Evolutionary conservation across 1,139 yeast species (phyloP).

Genomic region (Yamadazyma blattariae): DNA sequence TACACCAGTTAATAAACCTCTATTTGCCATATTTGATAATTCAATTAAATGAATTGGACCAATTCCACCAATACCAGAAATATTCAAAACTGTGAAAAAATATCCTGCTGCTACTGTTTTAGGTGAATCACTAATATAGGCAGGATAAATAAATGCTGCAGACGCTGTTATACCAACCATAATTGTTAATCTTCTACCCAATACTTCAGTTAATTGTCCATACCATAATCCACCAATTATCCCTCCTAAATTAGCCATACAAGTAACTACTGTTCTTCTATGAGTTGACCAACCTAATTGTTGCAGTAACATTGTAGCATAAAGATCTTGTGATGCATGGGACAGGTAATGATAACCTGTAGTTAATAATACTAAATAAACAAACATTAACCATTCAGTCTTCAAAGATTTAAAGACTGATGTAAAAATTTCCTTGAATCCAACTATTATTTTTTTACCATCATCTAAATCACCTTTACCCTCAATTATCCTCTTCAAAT

Average conservation of each 20-base stretch:
- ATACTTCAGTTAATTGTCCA: conserved; percentile 34
- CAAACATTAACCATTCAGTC: conserved; percentile 37
- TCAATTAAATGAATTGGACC: conserved; percentile 77
- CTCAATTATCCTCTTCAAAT: too few relatives aligned
- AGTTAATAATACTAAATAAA: conserved; percentile 37
- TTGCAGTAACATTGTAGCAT: conserved; percentile 31
- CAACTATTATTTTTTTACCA: neutral
- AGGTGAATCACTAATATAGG: conserved; percentile 45
- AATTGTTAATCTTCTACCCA: conserved; percentile 35
- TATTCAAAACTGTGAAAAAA: conserved; percentile 75
- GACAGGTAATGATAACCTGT: conserved; percentile 41
- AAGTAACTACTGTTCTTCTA: conserved; percentile 33
- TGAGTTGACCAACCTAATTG: conserved; percentile 27
- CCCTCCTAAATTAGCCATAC: conserved; percentile 39
- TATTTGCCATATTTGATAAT: conserved; percentile 71
- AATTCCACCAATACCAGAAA: conserved; percentile 90
- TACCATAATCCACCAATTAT: conserved; percentile 33
- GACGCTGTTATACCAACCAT: conserved; percentile 63
- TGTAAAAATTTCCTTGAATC: conserved; percentile 12
- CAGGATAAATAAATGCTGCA: conserved; percentile 66
- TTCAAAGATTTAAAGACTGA: conserved; percentile 27
- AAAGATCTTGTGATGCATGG: conserved; percentile 40
- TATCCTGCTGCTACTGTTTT: conserved; percentile 77
- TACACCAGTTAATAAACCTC: conserved; percentile 71
- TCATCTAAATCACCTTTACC: conserved; percentile 8